These are phyloP conservation scores for Ceratocystis cubensis DNA, from an alignment of 2,329 filamentous ascomycete genomes.

Conservation along the genomic window DNA sequence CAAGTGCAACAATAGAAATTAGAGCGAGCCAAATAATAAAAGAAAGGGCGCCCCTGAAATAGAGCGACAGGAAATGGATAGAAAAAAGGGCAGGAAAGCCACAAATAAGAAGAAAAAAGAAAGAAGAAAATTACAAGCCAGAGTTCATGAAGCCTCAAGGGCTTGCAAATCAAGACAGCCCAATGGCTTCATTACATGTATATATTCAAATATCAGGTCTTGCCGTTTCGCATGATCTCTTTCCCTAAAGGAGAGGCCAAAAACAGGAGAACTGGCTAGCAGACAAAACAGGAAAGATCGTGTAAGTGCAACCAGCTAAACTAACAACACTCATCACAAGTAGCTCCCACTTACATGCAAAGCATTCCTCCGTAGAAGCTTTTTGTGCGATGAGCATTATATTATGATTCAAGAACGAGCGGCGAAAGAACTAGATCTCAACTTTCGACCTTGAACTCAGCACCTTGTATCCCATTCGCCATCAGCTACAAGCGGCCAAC, in stretches of 20 bases:
- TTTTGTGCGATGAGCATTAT: too few relatives aligned
- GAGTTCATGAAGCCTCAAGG: background rate
- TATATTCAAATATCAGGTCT: background rate
- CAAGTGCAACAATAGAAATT: constrained; percentile 8
- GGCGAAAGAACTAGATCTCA: too few relatives aligned
- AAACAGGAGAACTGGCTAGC: background rate
- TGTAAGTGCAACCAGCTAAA: background rate
- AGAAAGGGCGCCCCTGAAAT: background rate
- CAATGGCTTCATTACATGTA: background rate
- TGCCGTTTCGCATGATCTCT: background rate
- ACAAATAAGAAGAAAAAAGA: background rate
- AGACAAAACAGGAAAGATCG: background rate
- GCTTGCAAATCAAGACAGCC: background rate
- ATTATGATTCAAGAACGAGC: too few relatives aligned
- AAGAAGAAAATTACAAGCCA: background rate
- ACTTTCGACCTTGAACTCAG: too few relatives aligned
- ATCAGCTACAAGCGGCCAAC: too few relatives aligned
- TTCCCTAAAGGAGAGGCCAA: background rate
- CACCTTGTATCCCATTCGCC: too few relatives aligned
- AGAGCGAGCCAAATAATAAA: background rate
- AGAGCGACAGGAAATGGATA: too few relatives aligned
- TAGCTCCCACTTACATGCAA: too few relatives aligned
- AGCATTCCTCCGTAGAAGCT: too few relatives aligned
- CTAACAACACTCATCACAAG: too few relatives aligned
- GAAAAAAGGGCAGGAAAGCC: background rate